Evolutionary conservation across 164 flowering plant genomes (phyloP).

Genomic region (Dillenia suffruticosa): DNA sequence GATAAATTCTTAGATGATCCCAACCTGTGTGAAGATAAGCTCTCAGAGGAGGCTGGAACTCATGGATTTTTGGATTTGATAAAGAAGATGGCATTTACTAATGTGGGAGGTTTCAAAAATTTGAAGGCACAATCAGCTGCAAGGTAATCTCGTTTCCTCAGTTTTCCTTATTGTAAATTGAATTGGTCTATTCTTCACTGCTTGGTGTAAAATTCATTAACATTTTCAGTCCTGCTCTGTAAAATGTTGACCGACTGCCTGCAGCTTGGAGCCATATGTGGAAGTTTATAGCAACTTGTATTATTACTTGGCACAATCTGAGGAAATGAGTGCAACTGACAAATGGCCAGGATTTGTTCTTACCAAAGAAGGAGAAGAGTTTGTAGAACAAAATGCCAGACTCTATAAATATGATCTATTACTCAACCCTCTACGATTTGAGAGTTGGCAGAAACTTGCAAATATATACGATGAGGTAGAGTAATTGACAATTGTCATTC

Average conservation of each 20-base stretch:
- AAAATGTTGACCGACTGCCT: conserved; percentile 12
- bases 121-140: conserved; percentile 27
- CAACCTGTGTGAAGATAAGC: conserved; percentile 71
- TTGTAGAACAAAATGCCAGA: conserved; percentile 87
- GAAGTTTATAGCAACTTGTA: conserved; percentile 85
- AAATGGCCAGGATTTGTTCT: conserved; percentile 98
- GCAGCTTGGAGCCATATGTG: conserved; percentile 80
- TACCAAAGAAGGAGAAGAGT: conserved; percentile 96
- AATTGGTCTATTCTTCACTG: too few species aligned
- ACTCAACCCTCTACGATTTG: conserved; percentile 80
- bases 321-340: conserved; percentile 90
- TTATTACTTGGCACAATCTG: conserved; percentile 81
- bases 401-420: conserved; percentile 85
- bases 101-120: conserved; percentile 38
- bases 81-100: conserved; percentile 45
- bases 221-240: neutral
- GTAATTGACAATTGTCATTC: conserved; percentile 5
- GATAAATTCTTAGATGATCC: conserved; percentile 83
- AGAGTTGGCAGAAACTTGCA: conserved; percentile 95
- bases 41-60: conserved; percentile 74
- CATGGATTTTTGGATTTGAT: conserved; percentile 61
- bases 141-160: conserved; percentile 37
- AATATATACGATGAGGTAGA: conserved; percentile 91
- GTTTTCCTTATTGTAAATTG: neutral
- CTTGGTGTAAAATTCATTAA: too few species aligned